Percentiles rank a stretch among this genome's conserved stretches.
Evolutionary conservation across 768 basidiomycete species (phyloP).

Genomic region (Phanerochaete sordida): DNA sequence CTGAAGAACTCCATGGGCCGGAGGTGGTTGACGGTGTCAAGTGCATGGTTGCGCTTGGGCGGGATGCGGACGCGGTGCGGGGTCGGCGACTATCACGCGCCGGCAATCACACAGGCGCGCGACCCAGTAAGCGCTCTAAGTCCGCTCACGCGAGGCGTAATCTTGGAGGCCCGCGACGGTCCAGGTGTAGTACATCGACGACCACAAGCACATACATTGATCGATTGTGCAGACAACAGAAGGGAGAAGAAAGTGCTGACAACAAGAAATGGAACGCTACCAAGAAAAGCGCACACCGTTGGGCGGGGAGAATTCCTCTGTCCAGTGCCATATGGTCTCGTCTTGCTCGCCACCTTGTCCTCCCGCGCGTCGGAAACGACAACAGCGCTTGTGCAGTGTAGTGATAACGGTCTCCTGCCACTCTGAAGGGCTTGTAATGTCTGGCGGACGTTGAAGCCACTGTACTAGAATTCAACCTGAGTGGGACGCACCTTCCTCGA

Average conservation of each 20-base stretch:
- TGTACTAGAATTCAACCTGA: not conserved
- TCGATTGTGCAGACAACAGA: too few relatives aligned
- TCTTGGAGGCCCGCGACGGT: not conserved
- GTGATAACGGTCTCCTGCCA: not conserved
- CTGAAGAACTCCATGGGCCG: slow-evolving; percentile 76
- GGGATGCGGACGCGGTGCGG: not conserved
- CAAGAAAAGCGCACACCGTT: not conserved
- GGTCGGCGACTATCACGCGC: slow-evolving; percentile 7
- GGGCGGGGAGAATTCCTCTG: slow-evolving; percentile 2
- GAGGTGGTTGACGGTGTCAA: not conserved
- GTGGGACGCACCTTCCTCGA: slow-evolving; percentile 40
- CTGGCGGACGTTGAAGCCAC: not conserved
- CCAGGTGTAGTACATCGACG: too few relatives aligned
- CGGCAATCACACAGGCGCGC: not conserved
- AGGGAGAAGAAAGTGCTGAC: too few relatives aligned
- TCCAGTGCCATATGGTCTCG: slow-evolving; percentile 15
- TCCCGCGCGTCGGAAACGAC: not conserved
- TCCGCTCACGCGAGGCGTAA: not conserved
- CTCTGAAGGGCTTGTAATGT: not conserved
- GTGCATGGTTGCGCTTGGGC: slow-evolving; percentile 5
- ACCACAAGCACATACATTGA: too few relatives aligned
- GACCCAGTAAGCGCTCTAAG: not conserved
- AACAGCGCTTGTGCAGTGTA: not conserved
- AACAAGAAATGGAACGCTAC: not conserved
- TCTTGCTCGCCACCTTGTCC: not conserved